phyloP scores from a whole-genome alignment of 169 alveolate genomes.

The Plasmodium reichenowi region DNA sequence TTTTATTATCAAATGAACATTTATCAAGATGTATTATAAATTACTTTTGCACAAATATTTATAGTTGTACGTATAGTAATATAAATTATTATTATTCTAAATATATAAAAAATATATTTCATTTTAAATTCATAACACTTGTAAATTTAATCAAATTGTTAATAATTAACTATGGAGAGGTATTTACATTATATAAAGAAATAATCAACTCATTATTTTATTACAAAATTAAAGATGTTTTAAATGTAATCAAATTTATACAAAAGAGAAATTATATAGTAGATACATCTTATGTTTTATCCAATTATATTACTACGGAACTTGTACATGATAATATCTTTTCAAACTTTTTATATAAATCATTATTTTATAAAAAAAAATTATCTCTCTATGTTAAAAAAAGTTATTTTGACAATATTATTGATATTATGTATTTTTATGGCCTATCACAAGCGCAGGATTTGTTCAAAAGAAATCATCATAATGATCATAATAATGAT shows the following conservation, averaged over 20 bases:
- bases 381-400: conserved; percentile 44
- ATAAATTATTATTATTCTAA: conserved; percentile 68
- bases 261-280: conserved; percentile 41
- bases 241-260: conserved; percentile 24
- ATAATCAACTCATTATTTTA: conserved; percentile 45
- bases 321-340: conserved; percentile 48
- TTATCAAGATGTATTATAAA: conserved; percentile 53
- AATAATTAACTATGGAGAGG: conserved; percentile 60
- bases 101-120: conserved; percentile 49
- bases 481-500: not conserved
- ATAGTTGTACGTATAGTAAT: conserved; percentile 58
- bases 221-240: conserved; percentile 49
- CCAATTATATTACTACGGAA: conserved; percentile 39
- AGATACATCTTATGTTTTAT: conserved; percentile 46
- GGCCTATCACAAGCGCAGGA: conserved; percentile 22
- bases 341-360: conserved; percentile 53
- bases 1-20: conserved; percentile 61
- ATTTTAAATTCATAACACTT: conserved; percentile 58
- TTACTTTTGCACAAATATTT: conserved; percentile 56
- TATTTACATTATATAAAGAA: conserved; percentile 35
- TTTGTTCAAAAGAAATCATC: not conserved
- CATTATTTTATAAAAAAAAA: conserved; percentile 63
- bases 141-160: conserved; percentile 47
- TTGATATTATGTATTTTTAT: conserved; percentile 42
- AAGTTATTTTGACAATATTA: conserved; percentile 20